A percentile compares a stretch with the other conserved stretches of the same genome.
Evolutionary conservation across 176 grass and related monocot genomes (phyloP).

Genomic region (Avena atlantica): DNA sequence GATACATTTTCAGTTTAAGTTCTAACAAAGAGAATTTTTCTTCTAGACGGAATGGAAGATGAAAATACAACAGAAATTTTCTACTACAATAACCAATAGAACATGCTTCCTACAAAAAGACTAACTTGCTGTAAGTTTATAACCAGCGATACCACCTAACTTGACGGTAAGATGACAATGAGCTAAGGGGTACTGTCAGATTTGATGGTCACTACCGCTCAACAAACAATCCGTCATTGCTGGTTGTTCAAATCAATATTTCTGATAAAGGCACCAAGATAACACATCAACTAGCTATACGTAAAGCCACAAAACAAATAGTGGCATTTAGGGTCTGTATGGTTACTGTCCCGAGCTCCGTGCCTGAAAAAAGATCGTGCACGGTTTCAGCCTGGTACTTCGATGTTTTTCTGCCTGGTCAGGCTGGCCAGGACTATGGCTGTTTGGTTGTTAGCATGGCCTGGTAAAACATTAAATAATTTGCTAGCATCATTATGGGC

Average conservation of each 20-base stretch:
- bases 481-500: no score
- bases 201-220: background rate
- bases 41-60: conserved; percentile 26
- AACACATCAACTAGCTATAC: background rate
- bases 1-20: conserved; percentile 14
- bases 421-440: no score
- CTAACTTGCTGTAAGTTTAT: conserved; percentile 10
- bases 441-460: no score
- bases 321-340: no score
- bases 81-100: background rate
- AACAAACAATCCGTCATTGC: conserved; percentile 1
- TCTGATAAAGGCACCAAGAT: background rate
- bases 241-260: conserved; percentile 27
- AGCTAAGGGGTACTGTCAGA: background rate
- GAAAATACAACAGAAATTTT: conserved; percentile 1
- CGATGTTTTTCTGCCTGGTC: no score
- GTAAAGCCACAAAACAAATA: background rate
- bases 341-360: no score
- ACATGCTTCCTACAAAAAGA: background rate
- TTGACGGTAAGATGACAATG: background rate
- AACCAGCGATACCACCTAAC: background rate
- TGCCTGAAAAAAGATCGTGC: no score
- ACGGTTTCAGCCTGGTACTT: no score
- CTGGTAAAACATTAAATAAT: no score
- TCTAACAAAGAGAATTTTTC: background rate